Evolutionary conservation across 2,329 filamentous ascomycete genomes (phyloP), one percentile per base, ranked within the genome.

Genomic region (Fusarium sp.): DNA sequence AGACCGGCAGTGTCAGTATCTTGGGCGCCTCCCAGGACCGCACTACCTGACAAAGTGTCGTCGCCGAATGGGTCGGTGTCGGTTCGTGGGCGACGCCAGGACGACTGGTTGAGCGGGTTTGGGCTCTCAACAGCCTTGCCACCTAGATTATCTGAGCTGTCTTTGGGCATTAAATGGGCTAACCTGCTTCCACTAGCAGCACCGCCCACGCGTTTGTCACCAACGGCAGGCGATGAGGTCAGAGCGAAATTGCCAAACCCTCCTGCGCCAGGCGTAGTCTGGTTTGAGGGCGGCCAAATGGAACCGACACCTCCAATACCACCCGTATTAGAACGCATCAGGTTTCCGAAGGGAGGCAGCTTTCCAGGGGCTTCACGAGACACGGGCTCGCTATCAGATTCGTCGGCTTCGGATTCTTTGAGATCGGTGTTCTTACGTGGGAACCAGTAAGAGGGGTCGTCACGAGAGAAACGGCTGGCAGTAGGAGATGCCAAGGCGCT

Each of bases 211-310:
- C 91, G 88, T 79, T 95, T 96, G 51, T 96, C 92, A 5, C 83
- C 80, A 28, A 86, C 81, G 7, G 84, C 77, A 15, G 85, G 80
- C 31, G 83, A 77, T 46, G 79, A 76, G 43, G 79, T 77, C 48
- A 96, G 76, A n/a, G 91, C 89, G 75, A 98, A 98, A 70, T 88
- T 95, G 10, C 94, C 94, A 77, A 99, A 99, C 22, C 89, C 89
- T 31, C 94, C 93, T 7, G 88, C 84, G 68, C 91, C 87, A 11
- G 86, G 84, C 39, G 88, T 84, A 45, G 81, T 82, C 51, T 86
- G 85, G 22, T 86, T 83, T 12, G 85, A 74, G 5, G 76, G 69
- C 19, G 76, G 74, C 77, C 77, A 79, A 8, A 77, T 83, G 12
- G 74, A 70, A 22, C 78, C 79, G 62, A 84, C 80, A 5, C 74